A percentile compares a stretch with the other conserved stretches of the same genome.
phyloP scores from a whole-genome alignment of 2,329 filamentous ascomycete species.

The Septoria linicola region DNA sequence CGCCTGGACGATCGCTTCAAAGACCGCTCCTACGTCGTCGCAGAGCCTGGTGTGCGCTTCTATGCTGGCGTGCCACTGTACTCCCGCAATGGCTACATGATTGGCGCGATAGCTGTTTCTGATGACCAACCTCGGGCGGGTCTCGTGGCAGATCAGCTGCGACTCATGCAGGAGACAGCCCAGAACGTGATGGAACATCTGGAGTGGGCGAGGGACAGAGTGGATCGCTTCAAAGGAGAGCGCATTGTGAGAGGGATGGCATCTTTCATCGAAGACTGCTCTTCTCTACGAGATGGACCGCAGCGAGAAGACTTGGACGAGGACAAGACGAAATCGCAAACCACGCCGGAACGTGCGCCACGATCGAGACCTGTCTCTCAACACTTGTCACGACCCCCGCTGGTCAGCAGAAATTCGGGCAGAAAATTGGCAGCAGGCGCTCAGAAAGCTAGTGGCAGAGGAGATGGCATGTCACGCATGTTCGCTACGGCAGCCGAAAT shows the following conservation, averaged over 20 bases:
- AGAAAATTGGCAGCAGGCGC: slow-evolving; percentile 1
- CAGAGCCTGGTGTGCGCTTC: slow-evolving; percentile 41
- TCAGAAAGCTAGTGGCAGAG: slow-evolving; percentile 3
- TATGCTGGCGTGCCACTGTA: slow-evolving; percentile 62
- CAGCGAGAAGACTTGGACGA: slow-evolving; percentile 1
- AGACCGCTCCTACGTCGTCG: slow-evolving; percentile 31
- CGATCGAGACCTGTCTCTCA: not conserved
- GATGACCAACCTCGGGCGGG: slow-evolving; percentile 36
- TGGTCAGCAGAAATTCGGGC: slow-evolving; percentile 21
- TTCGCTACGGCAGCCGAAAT: slow-evolving; percentile 31
- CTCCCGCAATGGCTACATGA: slow-evolving; percentile 53
- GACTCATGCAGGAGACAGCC: slow-evolving; percentile 58
- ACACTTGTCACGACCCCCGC: slow-evolving; percentile 10
- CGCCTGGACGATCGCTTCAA: slow-evolving; percentile 38
- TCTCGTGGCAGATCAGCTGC: slow-evolving; percentile 49
- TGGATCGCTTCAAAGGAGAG: slow-evolving; percentile 53
- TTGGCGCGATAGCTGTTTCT: too few relatives aligned
- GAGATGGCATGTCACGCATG: slow-evolving; percentile 26
- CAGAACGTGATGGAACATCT: slow-evolving; percentile 61
- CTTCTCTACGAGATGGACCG: slow-evolving; percentile 9
- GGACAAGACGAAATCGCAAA: not conserved
- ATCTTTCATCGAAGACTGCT: slow-evolving; percentile 41
- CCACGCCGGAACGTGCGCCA: not conserved
- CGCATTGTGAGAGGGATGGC: slow-evolving; percentile 56
- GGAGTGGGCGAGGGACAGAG: slow-evolving; percentile 54